phyloP scores from a whole-genome alignment of 371 early-diverging fungal genomes.

The Apophysomyces ossiformis region DNA sequence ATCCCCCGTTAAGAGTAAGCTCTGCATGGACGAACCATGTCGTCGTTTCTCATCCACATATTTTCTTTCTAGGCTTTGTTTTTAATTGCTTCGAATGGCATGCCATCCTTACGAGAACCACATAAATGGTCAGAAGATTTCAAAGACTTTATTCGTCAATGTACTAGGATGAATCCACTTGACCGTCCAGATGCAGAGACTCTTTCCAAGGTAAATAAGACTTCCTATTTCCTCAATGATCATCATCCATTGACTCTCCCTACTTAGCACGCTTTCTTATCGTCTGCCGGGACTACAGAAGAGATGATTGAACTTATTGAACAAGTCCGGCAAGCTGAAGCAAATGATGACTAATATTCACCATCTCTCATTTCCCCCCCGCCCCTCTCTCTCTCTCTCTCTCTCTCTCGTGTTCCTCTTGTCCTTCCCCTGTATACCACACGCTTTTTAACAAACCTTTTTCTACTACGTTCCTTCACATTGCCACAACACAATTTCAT shows the following conservation, averaged over 20 bases:
- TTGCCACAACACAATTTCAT: not conserved
- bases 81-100: conserved; percentile 66
- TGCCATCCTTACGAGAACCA: conserved; percentile 58
- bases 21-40: not conserved
- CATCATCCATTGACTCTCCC: not conserved
- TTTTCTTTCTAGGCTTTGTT: conserved; percentile 56
- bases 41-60: not conserved
- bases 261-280: conserved; percentile 38
- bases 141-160: conserved; percentile 56
- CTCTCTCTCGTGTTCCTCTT: not conserved
- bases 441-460: too few relatives aligned
- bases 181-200: conserved; percentile 53
- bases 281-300: conserved; percentile 33
- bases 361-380: not conserved
- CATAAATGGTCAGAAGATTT: conserved; percentile 57
- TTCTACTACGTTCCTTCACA: not conserved
- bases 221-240: not conserved
- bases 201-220: conserved; percentile 37
- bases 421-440: not conserved
- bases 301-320: conserved; percentile 38
- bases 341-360: conserved; percentile 1
- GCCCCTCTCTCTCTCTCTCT: not conserved
- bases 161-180: conserved; percentile 50
- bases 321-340: conserved; percentile 34
- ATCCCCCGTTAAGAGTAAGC: conserved; percentile 54